Evolutionary conservation across 208 protist genomes (phyloP), one percentile per base, ranked within the genome.

Genomic region (Acanthamoeba royreba): DNA sequence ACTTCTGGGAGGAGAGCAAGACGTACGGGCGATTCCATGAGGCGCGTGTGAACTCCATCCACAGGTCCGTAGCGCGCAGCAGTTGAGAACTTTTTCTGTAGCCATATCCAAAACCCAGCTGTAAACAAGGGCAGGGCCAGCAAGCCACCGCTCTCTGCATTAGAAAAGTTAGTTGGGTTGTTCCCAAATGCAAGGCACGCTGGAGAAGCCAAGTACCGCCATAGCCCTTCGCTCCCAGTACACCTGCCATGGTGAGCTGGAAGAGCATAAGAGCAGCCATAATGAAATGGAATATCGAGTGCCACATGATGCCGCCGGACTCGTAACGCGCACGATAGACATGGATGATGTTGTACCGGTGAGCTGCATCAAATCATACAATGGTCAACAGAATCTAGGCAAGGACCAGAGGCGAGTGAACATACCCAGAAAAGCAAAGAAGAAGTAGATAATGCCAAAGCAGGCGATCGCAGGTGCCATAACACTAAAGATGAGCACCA

Each of bases 321-420:
- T 91, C 52, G 38, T 47, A 91, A 25, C 40, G 38, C 40, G 85
- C 13, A 13, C 40, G 46, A 69, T 91, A 69, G 47, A 66, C 85
- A 25, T 91, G 52, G 42, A 91, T 91, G 55, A 91, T 58, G 55
- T 91, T 91, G 85, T 91, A 91, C 25, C 85, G 46, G 85, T 91
- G 45, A 9, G 52, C 77, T 86, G 38, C 7, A 15, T 42, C 5
- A 53, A 13, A 55, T 28, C 22, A 55, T 22, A 38, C n/a, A 53
- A n/a, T 85, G 9, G 13, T 40, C 35, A 77, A 43, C 8, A 77
- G 13, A 9, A 31, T 28, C 11, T 33, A 43, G 11, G 19, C 28
- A 40, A 77, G 28, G 11, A 77, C 35, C 35, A 1, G 35, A 8
- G 69, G 66, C 38, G 0, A 85, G 31, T 11, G 25, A 40, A 9